phyloP scores from a whole-genome alignment of 768 basidiomycete species.

The Scleroderma bovista region DNA sequence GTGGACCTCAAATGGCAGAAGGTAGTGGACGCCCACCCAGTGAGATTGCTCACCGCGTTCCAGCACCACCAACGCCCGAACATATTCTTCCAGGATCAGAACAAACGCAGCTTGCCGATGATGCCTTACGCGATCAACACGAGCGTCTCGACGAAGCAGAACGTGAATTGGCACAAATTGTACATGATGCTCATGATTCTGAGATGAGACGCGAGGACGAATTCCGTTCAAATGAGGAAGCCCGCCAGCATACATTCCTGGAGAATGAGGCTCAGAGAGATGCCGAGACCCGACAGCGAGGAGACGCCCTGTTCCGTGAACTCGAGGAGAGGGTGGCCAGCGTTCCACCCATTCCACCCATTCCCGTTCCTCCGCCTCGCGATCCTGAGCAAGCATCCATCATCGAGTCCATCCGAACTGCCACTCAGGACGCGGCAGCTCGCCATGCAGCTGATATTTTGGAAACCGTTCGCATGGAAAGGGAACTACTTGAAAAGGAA shows the following conservation, averaged over 20 bases:
- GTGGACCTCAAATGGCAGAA: slow-evolving; percentile 11
- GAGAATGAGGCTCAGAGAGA: slow-evolving; percentile 56
- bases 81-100: slow-evolving; percentile 18
- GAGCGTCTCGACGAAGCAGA: slow-evolving; percentile 56
- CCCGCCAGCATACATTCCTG: slow-evolving; percentile 53
- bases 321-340: slow-evolving; percentile 25
- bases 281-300: slow-evolving; percentile 43
- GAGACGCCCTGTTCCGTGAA: slow-evolving; percentile 19
- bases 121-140: slow-evolving; percentile 39
- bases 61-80: slow-evolving; percentile 12
- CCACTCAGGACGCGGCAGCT: slow-evolving; percentile 49
- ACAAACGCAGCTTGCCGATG: slow-evolving; percentile 37
- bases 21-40: slow-evolving; percentile 16
- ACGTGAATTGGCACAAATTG: slow-evolving; percentile 41
- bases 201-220: slow-evolving; percentile 62
- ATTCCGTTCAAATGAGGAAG: slow-evolving; percentile 62
- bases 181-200: slow-evolving; percentile 46
- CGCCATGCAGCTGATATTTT: slow-evolving; percentile 53
- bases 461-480: slow-evolving; percentile 52
- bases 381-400: slow-evolving; percentile 28
- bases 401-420: slow-evolving; percentile 34
- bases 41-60: slow-evolving; percentile 23
- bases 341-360: slow-evolving; percentile 18
- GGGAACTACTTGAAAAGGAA: slow-evolving; percentile 53
- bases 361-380: slow-evolving; percentile 12